Base-by-base conservation (phyloP, 768 basidiomycete species). In the Solioccasus polychromus region DNA sequence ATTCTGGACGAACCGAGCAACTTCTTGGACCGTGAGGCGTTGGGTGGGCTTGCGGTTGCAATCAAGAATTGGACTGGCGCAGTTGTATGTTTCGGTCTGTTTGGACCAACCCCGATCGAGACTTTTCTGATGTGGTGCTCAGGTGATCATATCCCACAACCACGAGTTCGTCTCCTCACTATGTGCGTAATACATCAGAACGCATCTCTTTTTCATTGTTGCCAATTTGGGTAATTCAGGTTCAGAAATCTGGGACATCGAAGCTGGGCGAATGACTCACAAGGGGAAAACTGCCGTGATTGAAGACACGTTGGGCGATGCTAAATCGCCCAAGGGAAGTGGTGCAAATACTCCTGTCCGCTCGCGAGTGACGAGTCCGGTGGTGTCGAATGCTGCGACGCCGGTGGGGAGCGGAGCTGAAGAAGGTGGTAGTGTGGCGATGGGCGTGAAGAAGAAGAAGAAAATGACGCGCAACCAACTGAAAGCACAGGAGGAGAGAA, bases 111-210 rank as follows among this genome's bases (percentile, higher is more conserved):
- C 49, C 43, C 42, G 42, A 59, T 53, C 36, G 47, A 50, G 44
- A 14, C 18, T 18, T 34, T 22, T 30, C 51, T 52, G 39, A 54
- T 44, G 52, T 55, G 52, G 56, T 38, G 34, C 42, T 39, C 55
- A 88, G 85, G 83, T 92, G 60, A 96, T 96, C 71, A 97, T 97
- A 64, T 96, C 92, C 25, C 95, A 96, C 74, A 95, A 95, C 68
- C 73, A 83, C 54, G 90, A 92, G 71, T 93, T 92, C 54, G 86
- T 92, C 12, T 73, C 78, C 28, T 83, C 89, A 11, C 72, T 92
- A 40, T 90, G 88, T 90, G 62, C 63, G 85, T 75, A 19, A 54
- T 42, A 42, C 20, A 20, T 44, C 45, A 45, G 37, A 37, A 36
- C 12, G 24, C 32, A 32, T 39, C n/a, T 19, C 35, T 50, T 40